phyloP scores from a whole-genome alignment of 2,329 filamentous ascomycete genomes.

The Trichoderma sp. region DNA sequence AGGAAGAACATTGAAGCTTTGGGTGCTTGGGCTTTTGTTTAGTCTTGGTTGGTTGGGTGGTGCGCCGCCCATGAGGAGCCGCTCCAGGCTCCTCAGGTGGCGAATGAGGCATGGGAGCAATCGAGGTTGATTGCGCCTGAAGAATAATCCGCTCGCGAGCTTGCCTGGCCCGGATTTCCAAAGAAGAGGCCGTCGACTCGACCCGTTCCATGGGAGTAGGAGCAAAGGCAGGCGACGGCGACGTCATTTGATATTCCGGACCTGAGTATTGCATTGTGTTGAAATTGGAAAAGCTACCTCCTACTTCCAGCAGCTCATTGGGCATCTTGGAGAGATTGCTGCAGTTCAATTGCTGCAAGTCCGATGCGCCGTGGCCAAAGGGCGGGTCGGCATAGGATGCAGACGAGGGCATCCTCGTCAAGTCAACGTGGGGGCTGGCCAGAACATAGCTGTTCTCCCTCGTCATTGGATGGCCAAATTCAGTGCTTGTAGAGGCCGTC shows the following conservation, averaged over 20 bases:
- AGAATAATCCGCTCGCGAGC: conserved; percentile 44
- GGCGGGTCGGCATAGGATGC: conserved; percentile 32
- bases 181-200: conserved; percentile 42
- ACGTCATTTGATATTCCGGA: conserved; percentile 29
- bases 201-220: conserved; percentile 44
- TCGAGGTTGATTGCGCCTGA: conserved; percentile 34
- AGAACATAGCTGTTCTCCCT: conserved; percentile 41
- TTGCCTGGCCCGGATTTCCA: conserved; percentile 47
- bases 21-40: conserved; percentile 62
- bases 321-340: conserved; percentile 19
- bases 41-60: conserved; percentile 37
- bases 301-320: conserved; percentile 39
- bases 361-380: conserved; percentile 24
- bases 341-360: conserved; percentile 22
- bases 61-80: background rate
- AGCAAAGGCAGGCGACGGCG: conserved; percentile 30
- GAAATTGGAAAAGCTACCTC: conserved; percentile 32
- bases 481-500: conserved; percentile 39
- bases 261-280: conserved; percentile 31
- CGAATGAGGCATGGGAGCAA: conserved; percentile 45
- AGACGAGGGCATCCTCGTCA: conserved; percentile 39
- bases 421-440: conserved; percentile 33
- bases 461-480: conserved; percentile 40
- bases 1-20: conserved; percentile 68
- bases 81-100: conserved; percentile 21